Conservation (phyloP, 768 basidiomycete species). For the Pisolithus microcarpus region DNA sequence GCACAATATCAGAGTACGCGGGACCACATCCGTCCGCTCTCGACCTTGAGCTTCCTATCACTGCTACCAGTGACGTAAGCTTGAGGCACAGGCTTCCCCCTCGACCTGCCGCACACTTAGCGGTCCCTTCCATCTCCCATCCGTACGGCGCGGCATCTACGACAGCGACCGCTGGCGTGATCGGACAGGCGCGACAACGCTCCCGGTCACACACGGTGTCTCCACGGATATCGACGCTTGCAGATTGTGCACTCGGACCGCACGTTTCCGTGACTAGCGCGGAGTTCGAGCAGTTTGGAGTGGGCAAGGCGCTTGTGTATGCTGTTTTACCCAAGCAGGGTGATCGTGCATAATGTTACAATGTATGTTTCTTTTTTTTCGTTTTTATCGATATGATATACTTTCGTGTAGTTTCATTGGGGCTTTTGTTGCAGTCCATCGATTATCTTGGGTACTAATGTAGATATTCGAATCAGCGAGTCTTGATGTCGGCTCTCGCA, state of each 20-base stretch:
- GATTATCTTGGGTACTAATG: not conserved
- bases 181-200: not conserved
- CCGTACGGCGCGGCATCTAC: constrained; percentile 14
- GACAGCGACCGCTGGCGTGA: not conserved
- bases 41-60: constrained; percentile 13
- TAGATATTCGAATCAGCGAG: not conserved
- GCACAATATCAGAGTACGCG: constrained; percentile 30
- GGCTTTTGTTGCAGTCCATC: not conserved
- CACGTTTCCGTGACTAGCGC: constrained; percentile 22
- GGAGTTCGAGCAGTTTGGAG: constrained; percentile 44
- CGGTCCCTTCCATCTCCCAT: constrained; percentile 20
- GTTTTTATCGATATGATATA: not conserved
- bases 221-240: not conserved
- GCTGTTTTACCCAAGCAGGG: constrained; percentile 20
- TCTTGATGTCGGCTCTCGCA: too few species aligned
- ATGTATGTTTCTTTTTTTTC: not conserved
- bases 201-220: not conserved
- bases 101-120: constrained; percentile 15
- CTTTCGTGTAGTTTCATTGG: not conserved
- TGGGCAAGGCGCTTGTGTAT: constrained; percentile 57
- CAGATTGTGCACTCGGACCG: constrained; percentile 1
- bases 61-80: constrained; percentile 23
- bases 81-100: constrained; percentile 33
- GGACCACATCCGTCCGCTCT: constrained; percentile 35
- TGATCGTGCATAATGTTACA: not conserved